Conservation (phyloP, 2,329 filamentous ascomycete genomes). For the Aspergillus novofumigatus region DNA sequence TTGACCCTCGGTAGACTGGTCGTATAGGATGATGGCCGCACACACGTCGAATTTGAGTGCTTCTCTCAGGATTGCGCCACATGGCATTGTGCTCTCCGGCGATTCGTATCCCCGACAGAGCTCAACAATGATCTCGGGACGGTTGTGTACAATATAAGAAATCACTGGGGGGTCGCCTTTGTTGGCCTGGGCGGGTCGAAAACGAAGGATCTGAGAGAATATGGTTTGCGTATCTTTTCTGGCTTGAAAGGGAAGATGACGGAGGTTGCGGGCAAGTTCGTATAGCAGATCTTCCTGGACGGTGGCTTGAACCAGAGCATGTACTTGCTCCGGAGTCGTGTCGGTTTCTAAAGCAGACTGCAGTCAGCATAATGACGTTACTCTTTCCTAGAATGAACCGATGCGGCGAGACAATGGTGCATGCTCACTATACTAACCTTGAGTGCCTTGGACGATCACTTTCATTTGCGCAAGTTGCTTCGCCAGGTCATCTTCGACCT, state of each 20-base stretch:
- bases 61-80: conserved; percentile 83
- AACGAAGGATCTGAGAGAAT: conserved; percentile 91
- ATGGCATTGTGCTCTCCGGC: conserved; percentile 85
- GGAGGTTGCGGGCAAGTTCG: conserved; percentile 74
- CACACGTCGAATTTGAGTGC: conserved; percentile 88
- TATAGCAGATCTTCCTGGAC: conserved; percentile 88
- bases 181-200: conserved; percentile 64
- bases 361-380: conserved; percentile 7
- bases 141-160: conserved; percentile 79
- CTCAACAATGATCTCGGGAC: conserved; percentile 81
- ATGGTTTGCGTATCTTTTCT: conserved; percentile 94
- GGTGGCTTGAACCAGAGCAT: conserved; percentile 76
- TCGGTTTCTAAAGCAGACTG: conserved; percentile 63
- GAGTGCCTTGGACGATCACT: conserved; percentile 84
- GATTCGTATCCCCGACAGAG: conserved; percentile 86
- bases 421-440: conserved; percentile 53
- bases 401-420: background rate
- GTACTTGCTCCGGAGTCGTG: conserved; percentile 79
- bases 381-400: background rate
- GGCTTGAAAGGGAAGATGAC: conserved; percentile 87
- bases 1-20: conserved; percentile 73
- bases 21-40: conserved; percentile 85
- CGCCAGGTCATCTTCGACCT: conserved; percentile 82
- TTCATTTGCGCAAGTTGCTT: conserved; percentile 90
- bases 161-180: conserved; percentile 78